Base-by-base conservation (phyloP, 1,284 basidiomycete genomes). In the Wolfiporia cocos region DNA sequence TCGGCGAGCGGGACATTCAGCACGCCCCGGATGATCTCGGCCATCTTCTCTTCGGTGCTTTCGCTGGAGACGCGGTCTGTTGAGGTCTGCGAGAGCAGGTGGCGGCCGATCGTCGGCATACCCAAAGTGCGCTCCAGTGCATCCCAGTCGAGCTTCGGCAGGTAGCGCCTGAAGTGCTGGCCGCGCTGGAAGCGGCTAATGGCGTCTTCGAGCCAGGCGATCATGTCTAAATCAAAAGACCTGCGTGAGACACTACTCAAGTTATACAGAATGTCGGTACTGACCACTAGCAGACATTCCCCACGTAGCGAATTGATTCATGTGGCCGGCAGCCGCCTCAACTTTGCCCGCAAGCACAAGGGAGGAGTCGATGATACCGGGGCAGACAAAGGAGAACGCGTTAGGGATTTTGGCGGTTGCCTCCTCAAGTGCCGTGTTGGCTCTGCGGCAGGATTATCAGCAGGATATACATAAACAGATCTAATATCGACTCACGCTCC, bases 331-430 rank as follows among this genome's bases (percentile, higher is more conserved):
- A 19, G 37, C 42, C 11, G 35, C n/a, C 11, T 38, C 24, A 17
- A 31, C 42, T 1, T 46, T 30, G 14, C 36, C 28, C 4, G 32
- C 36, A 6, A 33, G 37, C 29, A 55, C 26, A 12, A 52, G 34
- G 1, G 50, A 42, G 37, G 53, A 48, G 41, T 65, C 66, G 2
- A 56, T 28, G 19, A 68, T 59, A 1, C 52, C 58, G 2, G 67
- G 67, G 9, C 53, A 54, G 26, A 65, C 51, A 26, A 69, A 51
- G 4, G 60, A 59, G 44, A 66, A 64, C 3, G 59, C 66, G 44
- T 69, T 69, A 3, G 43, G 41, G 20, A 55, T 51, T 35, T 46
- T 34, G 5, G 46, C 32, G 3, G 56, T 50, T 42, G 52, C 38
- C 5, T 48, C 57, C n/a, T 66, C 66, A 1, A 68, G 39, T 10